Evolutionary conservation across 2,329 filamentous ascomycete genomes (phyloP), one percentile per base, ranked within the genome.

Genomic region (Orbilia brochopaga): DNA sequence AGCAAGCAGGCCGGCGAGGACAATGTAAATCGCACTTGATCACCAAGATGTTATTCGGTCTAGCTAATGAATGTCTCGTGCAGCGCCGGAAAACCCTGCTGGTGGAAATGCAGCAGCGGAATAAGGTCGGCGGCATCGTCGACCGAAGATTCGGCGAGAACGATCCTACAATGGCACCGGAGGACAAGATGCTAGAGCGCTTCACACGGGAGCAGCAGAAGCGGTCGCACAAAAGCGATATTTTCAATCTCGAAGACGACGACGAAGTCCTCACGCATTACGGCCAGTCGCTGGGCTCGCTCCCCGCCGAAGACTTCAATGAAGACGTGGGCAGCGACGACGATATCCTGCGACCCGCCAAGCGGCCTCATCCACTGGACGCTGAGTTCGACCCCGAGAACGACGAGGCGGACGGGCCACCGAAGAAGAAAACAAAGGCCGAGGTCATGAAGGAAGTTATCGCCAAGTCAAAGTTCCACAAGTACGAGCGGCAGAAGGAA

Each of bases 361-460:
- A 40, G 88, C 88, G 80, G 83, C 86, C 15, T 77, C 65, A 42
- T 74, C 76, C 37, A 77, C 77, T 53, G 83, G 83, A 77, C 79
- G 86, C 61, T 85, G 79, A 81, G 27, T 76, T 80, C 21, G 80
- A 82, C 30, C 83, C 81, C 0, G 81, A 80, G 30, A 81, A 83
- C 56, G 83, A 82, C 1, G 83, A 83, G 4, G 82, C 80, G n/a
- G 83, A 82, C 1, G 77, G 77, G 74, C 92, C 91, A 0, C 89
- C 93, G 76, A 85, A 89, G 69, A 97, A 96, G 80, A 99, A 97
- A 82, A 88, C 88, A 1, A 97, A 97, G 81, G 90, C 94, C 60
- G 94, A 99, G 80, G 90, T 99, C 55, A 97, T 97, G 91, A 90
- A 96, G 77, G 95, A 99, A 80, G 85, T 99, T 73, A 97, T 99